Percentiles rank a stretch among this genome's conserved stretches.
phyloP scores from a whole-genome alignment of 805 yeast species.

The Cyberlindnera euphorbiiphila region DNA sequence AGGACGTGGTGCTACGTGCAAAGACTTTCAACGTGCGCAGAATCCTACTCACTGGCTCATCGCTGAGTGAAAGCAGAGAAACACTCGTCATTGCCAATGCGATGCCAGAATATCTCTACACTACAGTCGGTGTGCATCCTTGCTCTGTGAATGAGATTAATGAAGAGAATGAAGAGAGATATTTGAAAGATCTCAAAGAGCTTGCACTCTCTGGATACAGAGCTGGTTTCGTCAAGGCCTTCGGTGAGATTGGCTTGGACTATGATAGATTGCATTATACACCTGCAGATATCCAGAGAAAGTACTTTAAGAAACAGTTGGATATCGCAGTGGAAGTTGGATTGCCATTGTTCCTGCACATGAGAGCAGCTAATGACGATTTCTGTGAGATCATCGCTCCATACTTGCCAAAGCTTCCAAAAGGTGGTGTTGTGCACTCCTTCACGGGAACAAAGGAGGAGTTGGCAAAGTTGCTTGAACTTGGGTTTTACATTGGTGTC shows the following conservation, averaged over 20 bases:
- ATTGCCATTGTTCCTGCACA: conserved; percentile 84
- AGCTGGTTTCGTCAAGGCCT: conserved; percentile 61
- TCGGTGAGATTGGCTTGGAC: conserved; percentile 95
- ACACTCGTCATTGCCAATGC: conserved; percentile 52
- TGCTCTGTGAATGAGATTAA: conserved; percentile 66
- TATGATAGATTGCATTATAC: conserved; percentile 85
- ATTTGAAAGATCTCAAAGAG: conserved; percentile 45
- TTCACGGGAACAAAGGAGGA: conserved; percentile 82
- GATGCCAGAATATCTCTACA: conserved; percentile 36
- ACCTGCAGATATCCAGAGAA: conserved; percentile 58
- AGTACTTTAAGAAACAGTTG: conserved; percentile 70
- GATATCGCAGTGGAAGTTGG: conserved; percentile 54
- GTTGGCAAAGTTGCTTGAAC: conserved; percentile 47
- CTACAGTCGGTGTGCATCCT: conserved; percentile 96
- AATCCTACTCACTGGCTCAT: conserved; percentile 82
- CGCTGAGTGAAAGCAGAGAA: conserved; percentile 58
- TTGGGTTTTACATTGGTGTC: conserved; percentile 71
- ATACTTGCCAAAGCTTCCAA: conserved; percentile 32
- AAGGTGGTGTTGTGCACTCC: conserved; percentile 85
- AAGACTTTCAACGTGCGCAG: conserved; percentile 56
- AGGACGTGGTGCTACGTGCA: conserved; percentile 64
- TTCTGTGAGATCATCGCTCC: conserved; percentile 64
- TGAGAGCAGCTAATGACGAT: conserved; percentile 82
- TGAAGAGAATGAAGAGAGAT: conserved; percentile 30
- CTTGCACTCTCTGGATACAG: conserved; percentile 46